Conservation (phyloP, 495 filamentous ascomycete genomes). For the Lepidopterella palustris region DNA sequence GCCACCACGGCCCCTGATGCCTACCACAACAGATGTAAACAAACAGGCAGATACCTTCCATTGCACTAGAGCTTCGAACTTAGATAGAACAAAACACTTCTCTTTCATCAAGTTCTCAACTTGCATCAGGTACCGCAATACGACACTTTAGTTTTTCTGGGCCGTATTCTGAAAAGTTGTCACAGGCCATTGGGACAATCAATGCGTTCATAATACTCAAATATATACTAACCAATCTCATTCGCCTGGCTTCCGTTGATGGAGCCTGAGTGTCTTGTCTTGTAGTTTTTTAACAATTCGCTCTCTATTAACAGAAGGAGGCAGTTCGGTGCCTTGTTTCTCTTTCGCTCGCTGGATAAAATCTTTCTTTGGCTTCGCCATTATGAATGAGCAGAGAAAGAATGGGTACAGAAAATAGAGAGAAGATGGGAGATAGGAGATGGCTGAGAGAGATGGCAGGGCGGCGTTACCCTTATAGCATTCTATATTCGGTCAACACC, state of each 20-base stretch:
- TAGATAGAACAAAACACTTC: too few species aligned
- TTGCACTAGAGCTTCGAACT: too few species aligned
- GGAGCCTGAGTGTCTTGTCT: background rate
- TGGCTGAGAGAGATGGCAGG: background rate
- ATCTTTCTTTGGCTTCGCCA: background rate
- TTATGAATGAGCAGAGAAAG: background rate
- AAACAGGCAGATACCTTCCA: too few species aligned
- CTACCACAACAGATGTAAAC: too few species aligned
- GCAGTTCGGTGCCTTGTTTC: background rate
- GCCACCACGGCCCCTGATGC: too few species aligned
- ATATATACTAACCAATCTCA: background rate
- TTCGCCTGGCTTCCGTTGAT: background rate
- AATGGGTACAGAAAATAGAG: background rate
- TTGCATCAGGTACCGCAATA: too few species aligned
- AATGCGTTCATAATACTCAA: background rate
- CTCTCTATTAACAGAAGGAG: slow-evolving; percentile 1
- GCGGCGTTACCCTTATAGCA: background rate
- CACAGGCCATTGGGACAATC: too few species aligned
- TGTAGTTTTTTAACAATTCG: background rate
- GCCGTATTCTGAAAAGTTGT: too few species aligned
- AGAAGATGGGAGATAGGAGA: background rate
- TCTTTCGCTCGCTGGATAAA: background rate
- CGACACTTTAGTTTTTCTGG: too few species aligned
- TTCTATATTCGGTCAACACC: background rate
- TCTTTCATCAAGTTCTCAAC: too few species aligned